Evolutionary conservation across 129 eudicot genomes (phyloP), one percentile per base, ranked within the genome.

Genomic region (Helichrysum umbraculigerum): DNA sequence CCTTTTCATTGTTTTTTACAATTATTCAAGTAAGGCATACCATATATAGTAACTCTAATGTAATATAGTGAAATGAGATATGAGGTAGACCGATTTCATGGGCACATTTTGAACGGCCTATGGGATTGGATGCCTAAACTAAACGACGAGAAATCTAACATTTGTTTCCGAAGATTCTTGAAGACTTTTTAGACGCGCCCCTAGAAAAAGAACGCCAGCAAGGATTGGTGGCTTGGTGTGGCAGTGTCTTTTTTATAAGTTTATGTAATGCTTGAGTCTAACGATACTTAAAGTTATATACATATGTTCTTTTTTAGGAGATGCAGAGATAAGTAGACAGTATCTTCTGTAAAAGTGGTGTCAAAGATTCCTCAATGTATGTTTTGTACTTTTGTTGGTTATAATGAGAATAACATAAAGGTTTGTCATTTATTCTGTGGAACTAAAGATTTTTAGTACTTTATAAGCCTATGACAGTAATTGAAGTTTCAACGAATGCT

Each of bases 321-420:
- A 39, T 66, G 80, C 74, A 76, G 44, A 32, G 80, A 66, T 77
- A 44, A 77, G 81, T 70, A 62, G 21, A 20, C 64, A 58, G 62
- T 28, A 20, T 54, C 35, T 30, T 72, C 29, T 65, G 78, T 79
- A 52, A 62, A 61, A 47, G 82, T 62, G 77, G 78, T 52, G 66
- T 72, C 73, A 72, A 79, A 64, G 73, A 79, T 79, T 79, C 78
- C 78, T 57, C 69, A 28, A 72, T 79, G 78, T 79, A 79, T 79
- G 83, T 37, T 79, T 39, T 73, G 35, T 79, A 41, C 47, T 41
- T 41, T 41, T 41, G 14, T 41, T 66, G 54, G 21, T 79, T 68
- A 74, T 72, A 73, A 73, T 73, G 78, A 66, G 73, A 79, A 79
- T 66, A 72, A 73, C 58, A 56, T 73, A 42, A 42, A 62, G 47